Conservation (phyloP, 1,284 basidiomycete genomes). For the Ganoderma lucidum region DNA sequence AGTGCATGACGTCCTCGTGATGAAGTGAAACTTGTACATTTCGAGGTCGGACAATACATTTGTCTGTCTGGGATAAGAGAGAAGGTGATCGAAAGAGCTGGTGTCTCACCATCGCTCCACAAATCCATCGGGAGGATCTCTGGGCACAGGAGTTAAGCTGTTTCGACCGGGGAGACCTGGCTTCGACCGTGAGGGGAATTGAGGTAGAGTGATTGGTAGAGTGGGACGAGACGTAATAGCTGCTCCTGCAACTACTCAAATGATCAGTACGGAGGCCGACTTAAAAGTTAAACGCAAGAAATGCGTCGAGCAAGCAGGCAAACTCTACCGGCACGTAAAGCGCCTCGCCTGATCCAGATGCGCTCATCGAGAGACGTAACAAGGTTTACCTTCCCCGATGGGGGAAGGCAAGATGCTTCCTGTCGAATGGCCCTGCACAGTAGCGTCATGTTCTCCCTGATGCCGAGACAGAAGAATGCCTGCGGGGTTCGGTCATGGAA, state of each 20-base stretch:
- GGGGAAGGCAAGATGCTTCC: slow-evolving; percentile 2
- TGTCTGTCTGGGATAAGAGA: background rate
- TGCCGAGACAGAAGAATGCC: background rate
- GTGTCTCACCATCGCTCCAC: background rate
- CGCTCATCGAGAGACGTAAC: background rate
- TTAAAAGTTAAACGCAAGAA: background rate
- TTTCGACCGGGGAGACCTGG: background rate
- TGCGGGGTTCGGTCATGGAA: slow-evolving; percentile 2
- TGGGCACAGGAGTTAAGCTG: background rate
- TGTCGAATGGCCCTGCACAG: background rate
- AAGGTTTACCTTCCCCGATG: background rate
- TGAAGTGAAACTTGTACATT: background rate
- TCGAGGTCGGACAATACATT: background rate
- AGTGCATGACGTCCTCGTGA: background rate
- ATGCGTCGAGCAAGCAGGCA: background rate
- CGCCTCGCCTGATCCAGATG: background rate
- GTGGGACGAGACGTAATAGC: background rate
- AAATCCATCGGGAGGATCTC: background rate
- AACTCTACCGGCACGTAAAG: background rate
- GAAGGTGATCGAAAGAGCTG: background rate
- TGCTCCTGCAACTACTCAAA: background rate
- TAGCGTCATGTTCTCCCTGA: background rate
- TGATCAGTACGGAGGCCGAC: background rate
- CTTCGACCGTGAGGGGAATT: background rate
- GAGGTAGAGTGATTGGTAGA: background rate